Percentiles rank a stretch among this genome's conserved stretches.
Conservation (phyloP, 2,329 filamentous ascomycete genomes). For the Hirsutella thompsonii region DNA sequence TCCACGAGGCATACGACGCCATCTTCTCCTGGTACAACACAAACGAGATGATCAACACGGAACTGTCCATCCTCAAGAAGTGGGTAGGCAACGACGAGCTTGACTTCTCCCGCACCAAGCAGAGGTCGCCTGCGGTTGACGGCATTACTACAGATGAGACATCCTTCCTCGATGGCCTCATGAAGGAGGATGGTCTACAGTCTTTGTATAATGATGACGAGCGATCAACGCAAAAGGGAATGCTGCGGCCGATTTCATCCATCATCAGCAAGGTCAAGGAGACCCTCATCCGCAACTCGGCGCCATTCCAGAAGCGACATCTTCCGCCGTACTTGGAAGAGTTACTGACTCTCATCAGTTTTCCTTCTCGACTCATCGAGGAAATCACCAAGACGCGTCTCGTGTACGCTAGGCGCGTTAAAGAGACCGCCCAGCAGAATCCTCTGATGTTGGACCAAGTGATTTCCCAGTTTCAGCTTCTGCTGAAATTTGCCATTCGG, state of each 20-base stretch:
- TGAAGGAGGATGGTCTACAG: slow-evolving; percentile 91
- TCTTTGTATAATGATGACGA: slow-evolving; percentile 68
- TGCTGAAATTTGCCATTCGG: slow-evolving; percentile 79
- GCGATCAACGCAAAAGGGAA: slow-evolving; percentile 45
- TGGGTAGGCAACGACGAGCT: slow-evolving; percentile 97
- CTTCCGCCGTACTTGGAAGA: slow-evolving; percentile 95
- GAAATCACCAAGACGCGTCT: slow-evolving; percentile 90
- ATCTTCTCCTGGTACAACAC: slow-evolving; percentile 96
- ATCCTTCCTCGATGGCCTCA: slow-evolving; percentile 83
- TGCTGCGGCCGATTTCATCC: slow-evolving; percentile 69
- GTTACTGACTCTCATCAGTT: slow-evolving; percentile 89
- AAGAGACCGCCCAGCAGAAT: slow-evolving; percentile 84
- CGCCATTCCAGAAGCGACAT: slow-evolving; percentile 76
- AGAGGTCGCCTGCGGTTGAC: slow-evolving; percentile 48
- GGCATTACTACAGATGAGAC: slow-evolving; percentile 74
- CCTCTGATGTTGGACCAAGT: slow-evolving; percentile 94
- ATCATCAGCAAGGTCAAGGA: slow-evolving; percentile 91
- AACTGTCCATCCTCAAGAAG: slow-evolving; percentile 78
- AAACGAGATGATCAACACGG: slow-evolving; percentile 88
- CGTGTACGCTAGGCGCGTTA: slow-evolving; percentile 88
- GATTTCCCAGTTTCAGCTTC: slow-evolving; percentile 90
- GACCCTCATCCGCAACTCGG: slow-evolving; percentile 77
- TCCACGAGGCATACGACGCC: slow-evolving; percentile 72
- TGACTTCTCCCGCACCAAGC: slow-evolving; percentile 70
- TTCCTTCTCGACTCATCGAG: slow-evolving; percentile 87